Evolutionary conservation across 2,329 filamentous ascomycete genomes (phyloP).

Genomic region (Microdochium bolleyi): DNA sequence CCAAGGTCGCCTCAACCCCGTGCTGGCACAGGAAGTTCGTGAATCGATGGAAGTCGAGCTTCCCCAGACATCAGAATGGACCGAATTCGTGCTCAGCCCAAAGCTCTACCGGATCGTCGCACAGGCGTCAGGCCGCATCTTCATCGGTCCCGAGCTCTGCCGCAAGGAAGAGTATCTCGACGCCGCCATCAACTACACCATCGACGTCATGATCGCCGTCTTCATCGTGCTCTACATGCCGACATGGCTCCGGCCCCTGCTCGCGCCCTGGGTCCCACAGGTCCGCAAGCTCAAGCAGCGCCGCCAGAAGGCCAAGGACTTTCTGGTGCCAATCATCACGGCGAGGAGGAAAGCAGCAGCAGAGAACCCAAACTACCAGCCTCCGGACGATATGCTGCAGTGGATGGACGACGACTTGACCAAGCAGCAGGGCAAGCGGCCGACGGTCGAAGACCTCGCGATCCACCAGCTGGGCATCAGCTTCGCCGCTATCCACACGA

Average conservation of each 20-base stretch:
- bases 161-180: constrained; percentile 35
- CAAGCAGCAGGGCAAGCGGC: constrained; percentile 21
- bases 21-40: background rate
- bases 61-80: constrained; percentile 20
- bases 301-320: constrained; percentile 19
- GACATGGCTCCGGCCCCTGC: constrained; percentile 21
- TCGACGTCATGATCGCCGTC: constrained; percentile 28
- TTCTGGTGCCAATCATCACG: constrained; percentile 26
- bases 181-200: constrained; percentile 37
- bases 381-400: constrained; percentile 38
- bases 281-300: constrained; percentile 21
- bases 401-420: constrained; percentile 32
- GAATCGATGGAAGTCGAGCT: background rate
- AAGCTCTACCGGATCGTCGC: constrained; percentile 37
- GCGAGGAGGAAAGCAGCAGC: constrained; percentile 14
- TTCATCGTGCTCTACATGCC: constrained; percentile 10
- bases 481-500: constrained; percentile 45
- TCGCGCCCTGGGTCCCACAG: constrained; percentile 15
- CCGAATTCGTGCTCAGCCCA: constrained; percentile 26
- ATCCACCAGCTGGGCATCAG: constrained; percentile 32
- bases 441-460: constrained; percentile 26
- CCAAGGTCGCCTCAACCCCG: background rate
- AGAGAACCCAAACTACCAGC: constrained; percentile 3
- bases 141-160: constrained; percentile 37
- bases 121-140: constrained; percentile 35